Evolutionary conservation across 75 land plant genomes (phyloP).

Genomic region (Ceratopteris richardii): DNA sequence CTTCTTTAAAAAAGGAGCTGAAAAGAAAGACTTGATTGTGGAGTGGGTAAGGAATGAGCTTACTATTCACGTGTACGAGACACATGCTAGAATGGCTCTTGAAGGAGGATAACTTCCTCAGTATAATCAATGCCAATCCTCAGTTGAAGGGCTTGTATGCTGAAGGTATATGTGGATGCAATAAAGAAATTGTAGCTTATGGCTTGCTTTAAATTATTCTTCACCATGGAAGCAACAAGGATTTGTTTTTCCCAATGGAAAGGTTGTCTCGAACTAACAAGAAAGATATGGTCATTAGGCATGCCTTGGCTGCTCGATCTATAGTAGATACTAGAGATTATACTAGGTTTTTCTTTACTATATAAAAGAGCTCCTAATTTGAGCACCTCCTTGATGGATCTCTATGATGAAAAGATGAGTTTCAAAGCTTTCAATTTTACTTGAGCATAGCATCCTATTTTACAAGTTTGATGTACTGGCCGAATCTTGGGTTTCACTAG

Average conservation of each 20-base stretch:
- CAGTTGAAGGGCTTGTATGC: constrained; percentile 77
- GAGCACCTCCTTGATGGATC: constrained; percentile 79
- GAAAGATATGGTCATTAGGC: constrained; percentile 61
- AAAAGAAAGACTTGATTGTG: constrained; percentile 92
- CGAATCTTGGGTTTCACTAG: constrained; percentile 56
- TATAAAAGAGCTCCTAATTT: constrained; percentile 79
- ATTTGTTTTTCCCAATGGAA: constrained; percentile 75
- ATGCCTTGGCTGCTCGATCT: constrained; percentile 81
- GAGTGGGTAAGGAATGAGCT: constrained; percentile 82
- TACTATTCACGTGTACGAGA: constrained; percentile 93
- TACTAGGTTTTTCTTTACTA: constrained; percentile 65
- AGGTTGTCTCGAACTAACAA: constrained; percentile 76
- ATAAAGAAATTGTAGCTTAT: constrained; percentile 81
- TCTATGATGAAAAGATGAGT: constrained; percentile 87
- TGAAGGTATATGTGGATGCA: constrained; percentile 77
- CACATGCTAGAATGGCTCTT: constrained; percentile 87
- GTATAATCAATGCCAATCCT: constrained; percentile 93
- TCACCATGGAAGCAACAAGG: constrained; percentile 67
- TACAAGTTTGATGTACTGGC: constrained; percentile 62
- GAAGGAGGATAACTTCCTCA: constrained; percentile 87
- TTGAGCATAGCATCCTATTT: constrained; percentile 80
- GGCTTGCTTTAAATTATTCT: constrained; percentile 66
- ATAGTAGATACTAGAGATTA: constrained; percentile 82
- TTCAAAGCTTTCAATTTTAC: constrained; percentile 77
- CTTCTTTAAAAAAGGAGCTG: too few relatives aligned